Conservation (phyloP, 2,329 filamentous ascomycete genomes). For the Hyphodiscus sp. region DNA sequence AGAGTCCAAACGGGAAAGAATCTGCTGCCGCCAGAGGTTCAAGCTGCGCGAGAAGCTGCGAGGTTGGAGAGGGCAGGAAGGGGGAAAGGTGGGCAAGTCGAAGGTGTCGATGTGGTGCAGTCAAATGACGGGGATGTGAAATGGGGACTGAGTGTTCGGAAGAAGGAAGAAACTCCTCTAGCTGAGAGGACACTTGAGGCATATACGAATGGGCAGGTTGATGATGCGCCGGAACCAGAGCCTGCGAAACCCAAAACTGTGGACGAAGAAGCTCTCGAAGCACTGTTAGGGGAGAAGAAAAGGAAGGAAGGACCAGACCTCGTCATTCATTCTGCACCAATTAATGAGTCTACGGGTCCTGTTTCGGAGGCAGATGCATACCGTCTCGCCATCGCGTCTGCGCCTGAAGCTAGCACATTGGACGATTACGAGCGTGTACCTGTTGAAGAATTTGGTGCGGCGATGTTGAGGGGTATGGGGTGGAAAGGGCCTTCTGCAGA, state of each 20-base stretch:
- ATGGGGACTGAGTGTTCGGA: conserved; percentile 45
- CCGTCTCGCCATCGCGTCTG: conserved; percentile 59
- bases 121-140: conserved; percentile 23
- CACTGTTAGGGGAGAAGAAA: conserved; percentile 52
- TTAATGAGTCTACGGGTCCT: conserved; percentile 15
- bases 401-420: conserved; percentile 69
- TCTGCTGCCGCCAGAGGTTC: conserved; percentile 48
- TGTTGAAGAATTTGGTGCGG: conserved; percentile 90
- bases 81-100: conserved; percentile 25
- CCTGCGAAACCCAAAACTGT: conserved; percentile 34
- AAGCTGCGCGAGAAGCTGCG: conserved; percentile 35
- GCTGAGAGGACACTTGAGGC: conserved; percentile 5
- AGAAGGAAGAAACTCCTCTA: conserved; percentile 26
- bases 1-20: conserved; percentile 41
- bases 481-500: conserved; percentile 63
- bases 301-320: conserved; percentile 41
- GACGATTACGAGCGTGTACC: conserved; percentile 85
- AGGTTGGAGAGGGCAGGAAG: conserved; percentile 21
- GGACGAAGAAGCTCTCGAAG: conserved; percentile 61
- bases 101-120: conserved; percentile 45
- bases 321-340: conserved; percentile 40
- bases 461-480: conserved; percentile 86
- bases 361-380: conserved; percentile 63
- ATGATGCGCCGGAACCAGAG: conserved; percentile 23
- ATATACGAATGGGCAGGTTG: conserved; percentile 19